Conservation (phyloP, 352 stramenopile genomes). For the Phytophthora chlamydospora region DNA sequence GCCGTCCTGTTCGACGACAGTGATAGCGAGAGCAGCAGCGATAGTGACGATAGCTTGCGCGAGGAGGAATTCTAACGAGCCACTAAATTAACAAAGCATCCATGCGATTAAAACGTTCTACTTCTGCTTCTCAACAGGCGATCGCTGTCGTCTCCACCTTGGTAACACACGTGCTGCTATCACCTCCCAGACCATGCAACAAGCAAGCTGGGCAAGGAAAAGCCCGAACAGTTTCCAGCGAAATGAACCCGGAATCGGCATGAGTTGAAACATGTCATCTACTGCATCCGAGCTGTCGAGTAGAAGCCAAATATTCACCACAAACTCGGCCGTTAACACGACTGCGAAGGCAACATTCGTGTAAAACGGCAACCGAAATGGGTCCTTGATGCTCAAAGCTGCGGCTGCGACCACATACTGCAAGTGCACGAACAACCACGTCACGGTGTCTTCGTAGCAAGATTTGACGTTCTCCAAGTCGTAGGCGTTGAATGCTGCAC, state of each 20-base stretch:
- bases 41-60: constrained; percentile 23
- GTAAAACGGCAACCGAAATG: constrained; percentile 53
- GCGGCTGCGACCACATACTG: constrained; percentile 46
- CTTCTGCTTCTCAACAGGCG: not conserved
- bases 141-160: constrained; percentile 11
- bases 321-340: constrained; percentile 26
- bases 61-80: constrained; percentile 37
- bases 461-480: constrained; percentile 28
- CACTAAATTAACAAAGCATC: constrained; percentile 5
- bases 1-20: constrained; percentile 21
- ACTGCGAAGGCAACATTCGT: constrained; percentile 41
- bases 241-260: constrained; percentile 38
- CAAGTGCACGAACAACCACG: constrained; percentile 61
- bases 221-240: constrained; percentile 44
- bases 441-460: constrained; percentile 45
- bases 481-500: constrained; percentile 33
- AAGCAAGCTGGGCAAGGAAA: constrained; percentile 34
- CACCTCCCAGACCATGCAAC: constrained; percentile 33
- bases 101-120: not conserved
- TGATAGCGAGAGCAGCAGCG: constrained; percentile 18
- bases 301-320: constrained; percentile 43
- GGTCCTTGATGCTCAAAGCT: constrained; percentile 58
- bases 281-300: constrained; percentile 36
- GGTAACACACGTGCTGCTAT: constrained; percentile 39
- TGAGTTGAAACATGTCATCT: constrained; percentile 39